Conservation (phyloP, 2,329 filamentous ascomycete genomes). For the Fusarium vanettenii region DNA sequence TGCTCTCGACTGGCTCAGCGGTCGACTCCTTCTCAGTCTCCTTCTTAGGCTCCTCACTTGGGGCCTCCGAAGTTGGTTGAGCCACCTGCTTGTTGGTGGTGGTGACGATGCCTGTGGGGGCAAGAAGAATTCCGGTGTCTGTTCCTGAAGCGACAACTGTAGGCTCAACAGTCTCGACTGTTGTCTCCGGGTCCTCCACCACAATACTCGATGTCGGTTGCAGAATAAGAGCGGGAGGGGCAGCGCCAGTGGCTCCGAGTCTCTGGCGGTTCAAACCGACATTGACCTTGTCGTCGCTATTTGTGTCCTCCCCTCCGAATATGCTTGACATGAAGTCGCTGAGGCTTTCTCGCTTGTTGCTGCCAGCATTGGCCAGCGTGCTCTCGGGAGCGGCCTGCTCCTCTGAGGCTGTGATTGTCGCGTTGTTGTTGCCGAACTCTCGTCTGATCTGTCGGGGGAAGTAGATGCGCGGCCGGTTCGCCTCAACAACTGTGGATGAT, state of each 20-base stretch:
- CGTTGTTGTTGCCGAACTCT: constrained; percentile 54
- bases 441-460: constrained; percentile 68
- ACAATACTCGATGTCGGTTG: constrained; percentile 34
- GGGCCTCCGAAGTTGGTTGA: constrained; percentile 17
- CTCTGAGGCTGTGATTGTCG: constrained; percentile 50
- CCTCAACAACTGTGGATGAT: constrained; percentile 58
- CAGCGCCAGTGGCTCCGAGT: constrained; percentile 28
- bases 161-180: constrained; percentile 4
- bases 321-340: constrained; percentile 42
- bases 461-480: constrained; percentile 64
- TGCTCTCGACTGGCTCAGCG: not conserved
- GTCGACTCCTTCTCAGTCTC: constrained; percentile 19
- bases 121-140: constrained; percentile 42
- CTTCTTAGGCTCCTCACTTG: constrained; percentile 9
- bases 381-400: constrained; percentile 25
- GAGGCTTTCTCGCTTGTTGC: constrained; percentile 30
- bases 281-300: not conserved
- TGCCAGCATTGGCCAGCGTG: constrained; percentile 15
- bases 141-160: constrained; percentile 20
- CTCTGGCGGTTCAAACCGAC: constrained; percentile 13
- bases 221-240: constrained; percentile 29
- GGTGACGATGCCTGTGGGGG: constrained; percentile 41
- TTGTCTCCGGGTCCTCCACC: constrained; percentile 21
- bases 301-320: constrained; percentile 16
- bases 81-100: constrained; percentile 26